A percentile compares a stretch with the other conserved stretches of the same genome.
Conservation (phyloP, 371 early-diverging fungal genomes). For the Rhizopus microsporus region DNA sequence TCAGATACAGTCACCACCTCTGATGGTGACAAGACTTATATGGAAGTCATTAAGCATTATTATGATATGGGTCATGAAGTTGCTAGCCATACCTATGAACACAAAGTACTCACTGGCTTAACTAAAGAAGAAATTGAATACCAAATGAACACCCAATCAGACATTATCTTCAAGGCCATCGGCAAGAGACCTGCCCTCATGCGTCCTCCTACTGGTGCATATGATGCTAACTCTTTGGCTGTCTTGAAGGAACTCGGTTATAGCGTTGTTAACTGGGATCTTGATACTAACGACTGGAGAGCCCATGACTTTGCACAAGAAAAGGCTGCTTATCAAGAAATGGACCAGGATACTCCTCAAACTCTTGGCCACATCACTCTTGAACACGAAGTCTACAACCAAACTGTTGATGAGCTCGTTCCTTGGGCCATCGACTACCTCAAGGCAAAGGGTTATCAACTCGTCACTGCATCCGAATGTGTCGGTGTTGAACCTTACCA, state of each 20-base stretch:
- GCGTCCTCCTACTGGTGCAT: slow-evolving; percentile 52
- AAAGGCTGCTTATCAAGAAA: slow-evolving; percentile 10
- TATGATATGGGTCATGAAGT: slow-evolving; percentile 28
- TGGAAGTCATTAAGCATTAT: slow-evolving; percentile 19
- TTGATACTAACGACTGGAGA: slow-evolving; percentile 51
- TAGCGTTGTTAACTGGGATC: slow-evolving; percentile 51
- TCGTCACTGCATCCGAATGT: slow-evolving; percentile 48
- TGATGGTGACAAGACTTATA: slow-evolving; percentile 19
- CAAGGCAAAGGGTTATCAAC: slow-evolving; percentile 32
- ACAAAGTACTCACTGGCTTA: slow-evolving; percentile 26
- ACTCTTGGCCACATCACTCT: slow-evolving; percentile 31
- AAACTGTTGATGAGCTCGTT: slow-evolving; percentile 29
- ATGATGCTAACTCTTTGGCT: slow-evolving; percentile 28
- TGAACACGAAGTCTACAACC: slow-evolving; percentile 30
- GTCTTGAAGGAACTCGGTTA: slow-evolving; percentile 41
- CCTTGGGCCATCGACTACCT: slow-evolving; percentile 31
- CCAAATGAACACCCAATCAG: slow-evolving; percentile 22
- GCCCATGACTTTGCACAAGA: slow-evolving; percentile 21
- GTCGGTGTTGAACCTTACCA: slow-evolving; percentile 8
- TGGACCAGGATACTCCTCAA: slow-evolving; percentile 13
- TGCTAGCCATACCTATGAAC: slow-evolving; percentile 44
- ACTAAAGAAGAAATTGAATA: slow-evolving; percentile 14
- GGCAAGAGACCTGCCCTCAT: slow-evolving; percentile 24
- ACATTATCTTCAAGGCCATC: slow-evolving; percentile 14
- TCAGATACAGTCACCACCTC: slow-evolving; percentile 10